phyloP scores from a whole-genome alignment of 1,284 basidiomycete genomes.

The Melampsora americana region DNA sequence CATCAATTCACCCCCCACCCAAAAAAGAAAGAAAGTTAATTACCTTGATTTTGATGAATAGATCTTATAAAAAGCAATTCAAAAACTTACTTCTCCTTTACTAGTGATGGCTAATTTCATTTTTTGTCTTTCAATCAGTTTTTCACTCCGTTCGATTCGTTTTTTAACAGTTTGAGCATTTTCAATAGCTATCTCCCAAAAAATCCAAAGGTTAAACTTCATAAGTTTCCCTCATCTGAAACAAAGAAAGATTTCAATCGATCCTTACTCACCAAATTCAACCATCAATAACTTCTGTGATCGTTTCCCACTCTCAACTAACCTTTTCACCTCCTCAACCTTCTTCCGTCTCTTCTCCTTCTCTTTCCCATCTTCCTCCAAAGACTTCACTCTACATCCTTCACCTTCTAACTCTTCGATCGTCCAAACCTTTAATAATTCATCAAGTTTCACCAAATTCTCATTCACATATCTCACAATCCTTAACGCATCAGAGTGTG shows the following conservation, averaged over 20 bases:
- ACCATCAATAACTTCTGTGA: constrained; percentile 69
- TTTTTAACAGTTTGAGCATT: constrained; percentile 81
- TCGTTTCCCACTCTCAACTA: constrained; percentile 44
- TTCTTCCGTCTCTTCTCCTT: constrained; percentile 38
- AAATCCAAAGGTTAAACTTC: too few species aligned
- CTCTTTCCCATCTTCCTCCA: constrained; percentile 42
- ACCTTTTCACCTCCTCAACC: constrained; percentile 8
- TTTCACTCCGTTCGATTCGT: constrained; percentile 58
- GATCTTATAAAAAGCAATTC: neutral
- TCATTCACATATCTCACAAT: constrained; percentile 93
- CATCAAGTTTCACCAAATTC: constrained; percentile 63
- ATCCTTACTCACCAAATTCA: constrained; percentile 59
- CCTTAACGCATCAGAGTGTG: constrained; percentile 81
- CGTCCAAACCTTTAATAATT: constrained; percentile 75
- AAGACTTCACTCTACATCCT: too few species aligned
- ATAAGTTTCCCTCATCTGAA: too few species aligned
- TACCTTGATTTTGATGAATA: neutral
- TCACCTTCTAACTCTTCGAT: constrained; percentile 69
- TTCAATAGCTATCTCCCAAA: constrained; percentile 72
- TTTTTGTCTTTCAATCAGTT: constrained; percentile 9
- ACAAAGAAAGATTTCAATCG: neutral
- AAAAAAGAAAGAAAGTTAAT: neutral
- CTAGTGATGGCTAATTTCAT: neutral
- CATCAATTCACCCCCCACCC: neutral
- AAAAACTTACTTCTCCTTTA: neutral